phyloP scores from a whole-genome alignment of 345 rosid species.

The Boechera stricta region DNA sequence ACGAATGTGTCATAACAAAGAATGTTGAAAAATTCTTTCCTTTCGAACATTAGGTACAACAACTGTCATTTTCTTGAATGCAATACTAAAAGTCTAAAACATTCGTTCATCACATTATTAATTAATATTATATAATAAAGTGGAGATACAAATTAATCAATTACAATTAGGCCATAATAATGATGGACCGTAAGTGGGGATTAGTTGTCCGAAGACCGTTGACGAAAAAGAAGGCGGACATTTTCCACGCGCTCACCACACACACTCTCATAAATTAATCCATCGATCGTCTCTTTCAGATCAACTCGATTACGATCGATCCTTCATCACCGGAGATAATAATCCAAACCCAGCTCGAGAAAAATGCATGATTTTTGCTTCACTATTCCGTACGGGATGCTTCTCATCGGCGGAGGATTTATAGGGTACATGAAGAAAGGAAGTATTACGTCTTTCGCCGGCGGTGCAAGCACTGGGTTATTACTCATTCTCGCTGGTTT shows the following conservation, averaged over 20 bases:
- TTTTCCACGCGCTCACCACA: slow-evolving; percentile 50
- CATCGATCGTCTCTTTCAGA: slow-evolving; percentile 22
- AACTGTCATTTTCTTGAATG: background rate
- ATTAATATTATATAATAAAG: background rate
- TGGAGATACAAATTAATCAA: background rate
- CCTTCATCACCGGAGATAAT: slow-evolving; percentile 24
- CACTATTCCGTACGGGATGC: slow-evolving; percentile 93
- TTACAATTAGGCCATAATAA: slow-evolving; percentile 3
- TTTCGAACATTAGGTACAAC: background rate
- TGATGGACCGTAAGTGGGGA: slow-evolving; percentile 29
- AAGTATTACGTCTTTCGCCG: slow-evolving; percentile 78
- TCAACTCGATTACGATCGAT: slow-evolving; percentile 4
- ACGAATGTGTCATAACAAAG: background rate
- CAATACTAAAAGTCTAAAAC: background rate
- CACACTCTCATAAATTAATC: background rate
- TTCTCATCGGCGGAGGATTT: slow-evolving; percentile 81
- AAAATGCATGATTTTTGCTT: slow-evolving; percentile 96
- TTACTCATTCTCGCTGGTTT: slow-evolving; percentile 82
- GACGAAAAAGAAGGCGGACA: slow-evolving; percentile 39
- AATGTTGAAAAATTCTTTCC: background rate
- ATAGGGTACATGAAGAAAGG: slow-evolving; percentile 79
- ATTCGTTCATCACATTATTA: slow-evolving; percentile 14
- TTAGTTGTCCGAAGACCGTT: slow-evolving; percentile 42
- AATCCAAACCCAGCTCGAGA: slow-evolving; percentile 12
- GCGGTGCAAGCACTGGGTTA: slow-evolving; percentile 81